Conservation (phyloP, 116 monocot species). For the Cymodocea nodosa region DNA sequence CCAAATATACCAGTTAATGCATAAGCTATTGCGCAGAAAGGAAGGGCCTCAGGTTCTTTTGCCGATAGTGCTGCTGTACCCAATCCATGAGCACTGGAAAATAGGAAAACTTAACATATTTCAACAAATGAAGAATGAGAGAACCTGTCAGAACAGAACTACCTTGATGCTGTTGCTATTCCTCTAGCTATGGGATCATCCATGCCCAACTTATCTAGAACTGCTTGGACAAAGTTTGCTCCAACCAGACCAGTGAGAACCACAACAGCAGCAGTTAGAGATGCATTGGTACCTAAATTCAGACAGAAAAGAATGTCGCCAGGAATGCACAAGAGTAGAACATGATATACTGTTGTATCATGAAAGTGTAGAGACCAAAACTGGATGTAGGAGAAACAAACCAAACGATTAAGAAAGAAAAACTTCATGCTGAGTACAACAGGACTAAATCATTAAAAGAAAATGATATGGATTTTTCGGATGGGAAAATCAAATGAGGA, state of each 20-base stretch:
- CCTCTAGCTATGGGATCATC: constrained; percentile 95
- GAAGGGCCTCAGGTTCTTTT: constrained; percentile 96
- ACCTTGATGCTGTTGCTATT: constrained; percentile 98
- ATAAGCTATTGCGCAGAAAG: constrained; percentile 97
- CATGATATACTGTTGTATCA: too few species aligned
- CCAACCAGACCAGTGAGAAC: constrained; percentile 92
- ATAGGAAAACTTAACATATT: not conserved
- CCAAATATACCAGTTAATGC: constrained; percentile 80
- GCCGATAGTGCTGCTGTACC: constrained; percentile 96
- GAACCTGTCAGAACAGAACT: not conserved
- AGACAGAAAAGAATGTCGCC: too few species aligned
- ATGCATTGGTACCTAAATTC: constrained; percentile 60
- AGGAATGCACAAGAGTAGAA: too few species aligned
- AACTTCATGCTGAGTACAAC: not conserved
- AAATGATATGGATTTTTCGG: too few species aligned
- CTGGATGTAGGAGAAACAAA: not conserved
- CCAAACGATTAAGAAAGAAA: not conserved
- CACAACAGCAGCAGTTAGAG: constrained; percentile 89
- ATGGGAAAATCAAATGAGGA: too few species aligned
- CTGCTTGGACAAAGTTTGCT: constrained; percentile 93
- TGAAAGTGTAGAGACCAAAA: too few species aligned
- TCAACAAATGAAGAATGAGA: not conserved
- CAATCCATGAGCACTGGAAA: constrained; percentile 84
- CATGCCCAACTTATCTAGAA: constrained; percentile 69
- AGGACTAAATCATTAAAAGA: too few species aligned